Base-by-base conservation (phyloP, 1,284 basidiomycete species). In the Malassezia restricta region DNA sequence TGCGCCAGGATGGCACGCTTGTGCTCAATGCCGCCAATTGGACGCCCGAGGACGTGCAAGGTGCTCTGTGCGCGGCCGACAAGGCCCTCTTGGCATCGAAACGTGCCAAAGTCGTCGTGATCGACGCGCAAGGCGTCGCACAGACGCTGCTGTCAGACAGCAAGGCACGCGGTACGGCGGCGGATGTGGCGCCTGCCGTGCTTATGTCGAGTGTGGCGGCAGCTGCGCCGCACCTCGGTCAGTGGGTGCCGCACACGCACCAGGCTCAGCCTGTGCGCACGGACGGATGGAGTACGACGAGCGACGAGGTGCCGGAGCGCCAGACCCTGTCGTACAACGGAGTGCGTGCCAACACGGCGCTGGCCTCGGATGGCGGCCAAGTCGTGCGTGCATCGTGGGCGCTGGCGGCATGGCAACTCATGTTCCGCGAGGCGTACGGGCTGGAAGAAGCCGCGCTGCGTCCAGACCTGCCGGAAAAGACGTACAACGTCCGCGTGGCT, bases 401-500 rank as follows among this genome's bases (percentile, higher is more conserved):
- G 6, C 59, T 67, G 42, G 60, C 68, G 11, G 71, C 70, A 29
- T 71, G 68, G 70, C 66, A 73, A 62, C 51, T 64, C 40, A 58
- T 73, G 48, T 73, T 72, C 62, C 59, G 62, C n/a, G 71, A 73
- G 63, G 69, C 69, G 12, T 73, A 73, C 59, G 62, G 55, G 11
- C 57, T 62, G 40, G 51, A 68, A 27, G 43, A 45, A 8, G 43
- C 52, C 8, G 40, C 63, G 6, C 56, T 70, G 43, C 85, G 85
- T 37, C 94, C 92, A 24, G 89, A 94, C 68, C 73, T 86, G 35
- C 77, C 84, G 12, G 94, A 96, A 61, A 83, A 86, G 71, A 96
- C 89, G 31, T 96, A 81, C 81, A 82, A 96, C 58, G 83, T 96
- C 57, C 90, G 85, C 15, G 91, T 91, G 71, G 82, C 84, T 6